Base-by-base conservation (phyloP, 2,329 filamentous ascomycete genomes). In the Fusarium nelsonii region DNA sequence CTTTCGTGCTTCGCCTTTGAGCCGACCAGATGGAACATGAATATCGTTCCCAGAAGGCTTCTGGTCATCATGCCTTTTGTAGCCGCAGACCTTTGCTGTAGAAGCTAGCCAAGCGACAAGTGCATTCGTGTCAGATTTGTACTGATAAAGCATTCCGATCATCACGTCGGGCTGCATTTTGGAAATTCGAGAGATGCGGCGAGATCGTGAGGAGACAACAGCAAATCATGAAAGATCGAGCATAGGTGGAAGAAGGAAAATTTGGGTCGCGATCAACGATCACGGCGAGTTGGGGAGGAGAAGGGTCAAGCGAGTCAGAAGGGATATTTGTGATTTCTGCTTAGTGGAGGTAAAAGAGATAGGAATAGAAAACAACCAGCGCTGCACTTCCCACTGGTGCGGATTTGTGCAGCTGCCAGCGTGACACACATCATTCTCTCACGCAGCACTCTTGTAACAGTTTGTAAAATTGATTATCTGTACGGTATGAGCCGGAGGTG, bases 61-160 rank as follows among this genome's bases (percentile, higher is more conserved):
- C 14, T 46, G 20, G 2, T 16, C 4, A 4, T n/a, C 3, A 8
- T 30, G 1, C 2, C 14, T 15, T 14, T 30, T 28, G n/a, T 51
- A 62, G 16, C 57, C 16, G 15, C 45, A 46, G 1, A 23, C 3
- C 2, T 30, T 40, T 8, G 50, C 39, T 4, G 45, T 46, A 0
- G 50, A 51, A 2, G 49, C 44, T 4, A 64, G 20, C 39, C 57
- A 64, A 1, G 14, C 20, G 2, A 50, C 57, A 1, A 61, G 34
- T 4, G 30, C 45, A 8, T 63, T 4, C 8, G 56, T 48, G 8
- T 63, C 59, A 3, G 30, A 4, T 8, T 63, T 63, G 9, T 54
- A 61, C 5, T 11, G 23, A 3, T 36, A 6, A 3, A 33, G 23
- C 8, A 4, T 32, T 7, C 12, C 5, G 2, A 60, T 23, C 23